Conservation (phyloP, 495 filamentous ascomycete species). For the Lophiostoma macrostomum region DNA sequence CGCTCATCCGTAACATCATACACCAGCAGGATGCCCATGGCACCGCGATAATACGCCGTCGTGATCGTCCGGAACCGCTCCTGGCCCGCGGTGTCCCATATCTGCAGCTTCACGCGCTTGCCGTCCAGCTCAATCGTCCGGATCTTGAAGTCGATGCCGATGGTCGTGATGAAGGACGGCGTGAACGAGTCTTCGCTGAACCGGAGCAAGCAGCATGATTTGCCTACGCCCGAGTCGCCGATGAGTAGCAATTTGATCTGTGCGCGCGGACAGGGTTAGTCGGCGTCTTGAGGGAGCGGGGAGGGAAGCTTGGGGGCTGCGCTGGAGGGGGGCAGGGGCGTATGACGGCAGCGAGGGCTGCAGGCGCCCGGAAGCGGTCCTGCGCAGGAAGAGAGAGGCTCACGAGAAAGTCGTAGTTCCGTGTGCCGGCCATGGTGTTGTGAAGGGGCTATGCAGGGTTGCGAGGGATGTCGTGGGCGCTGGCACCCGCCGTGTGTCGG, state of each 20-base stretch:
- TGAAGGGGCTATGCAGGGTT: slow-evolving; percentile 23
- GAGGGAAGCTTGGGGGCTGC: not conserved
- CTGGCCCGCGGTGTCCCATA: slow-evolving; percentile 98
- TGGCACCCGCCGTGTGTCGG: slow-evolving; percentile 25
- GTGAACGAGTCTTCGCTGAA: slow-evolving; percentile 99
- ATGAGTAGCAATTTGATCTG: slow-evolving; percentile 99
- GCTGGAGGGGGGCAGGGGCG: not conserved
- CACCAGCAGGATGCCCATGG: slow-evolving; percentile 96
- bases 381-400: slow-evolving; percentile 34
- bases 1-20: slow-evolving; percentile 98
- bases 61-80: slow-evolving; percentile 98
- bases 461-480: slow-evolving; percentile 4
- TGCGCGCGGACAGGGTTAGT: slow-evolving; percentile 10
- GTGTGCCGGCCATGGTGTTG: slow-evolving; percentile 81
- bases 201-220: slow-evolving; percentile 95
- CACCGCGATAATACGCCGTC: slow-evolving; percentile 95
- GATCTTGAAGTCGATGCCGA: slow-evolving; percentile 99
- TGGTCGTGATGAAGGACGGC: slow-evolving; percentile 98
- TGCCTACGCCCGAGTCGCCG: slow-evolving; percentile 95
- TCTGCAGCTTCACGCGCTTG: slow-evolving; percentile 97
- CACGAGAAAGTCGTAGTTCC: slow-evolving; percentile 99
- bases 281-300: not conserved
- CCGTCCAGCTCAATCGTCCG: slow-evolving; percentile 97
- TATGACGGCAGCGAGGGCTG: not conserved
- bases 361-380: not conserved